A percentile compares a stretch with the other conserved stretches of the same genome.
These are phyloP conservation scores for Hordeum pubiflorum DNA, from an alignment of 202 grass and related monocot species.

Conservation along the genomic window DNA sequence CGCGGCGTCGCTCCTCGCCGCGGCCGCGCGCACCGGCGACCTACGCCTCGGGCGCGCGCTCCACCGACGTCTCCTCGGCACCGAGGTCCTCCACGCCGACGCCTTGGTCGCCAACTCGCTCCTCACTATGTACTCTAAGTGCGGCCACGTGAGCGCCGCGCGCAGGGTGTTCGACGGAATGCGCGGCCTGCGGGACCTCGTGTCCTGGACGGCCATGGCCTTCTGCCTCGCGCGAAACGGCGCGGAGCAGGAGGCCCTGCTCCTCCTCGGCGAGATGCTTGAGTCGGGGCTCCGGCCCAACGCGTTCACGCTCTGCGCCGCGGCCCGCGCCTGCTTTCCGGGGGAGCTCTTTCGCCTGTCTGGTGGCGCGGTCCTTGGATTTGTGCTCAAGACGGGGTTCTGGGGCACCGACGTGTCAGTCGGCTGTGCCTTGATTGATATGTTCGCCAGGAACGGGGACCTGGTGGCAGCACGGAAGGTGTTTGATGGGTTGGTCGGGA, in stretches of 20 bases:
- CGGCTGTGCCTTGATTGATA: constrained; percentile 62
- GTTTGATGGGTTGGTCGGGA: constrained; percentile 45
- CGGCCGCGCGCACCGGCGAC: constrained; percentile 46
- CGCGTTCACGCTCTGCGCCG: constrained; percentile 49
- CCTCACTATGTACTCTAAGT: constrained; percentile 74
- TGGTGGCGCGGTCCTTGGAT: constrained; percentile 35
- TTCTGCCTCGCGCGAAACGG: constrained; percentile 48
- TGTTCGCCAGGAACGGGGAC: constrained; percentile 58
- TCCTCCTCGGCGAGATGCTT: constrained; percentile 45
- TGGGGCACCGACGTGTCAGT: constrained; percentile 41
- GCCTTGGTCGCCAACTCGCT: constrained; percentile 57
- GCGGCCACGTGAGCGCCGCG: constrained; percentile 46
- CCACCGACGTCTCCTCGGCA: constrained; percentile 45
- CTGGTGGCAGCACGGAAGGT: constrained; percentile 34
- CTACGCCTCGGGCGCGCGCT: constrained; percentile 48
- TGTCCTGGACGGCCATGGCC: constrained; percentile 77
- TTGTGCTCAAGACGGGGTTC: constrained; percentile 52
- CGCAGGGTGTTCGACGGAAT: constrained; percentile 60
- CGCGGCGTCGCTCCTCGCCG: constrained; percentile 43
- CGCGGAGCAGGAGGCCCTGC: constrained; percentile 28
- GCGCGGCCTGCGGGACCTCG: constrained; percentile 47
- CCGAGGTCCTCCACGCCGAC: constrained; percentile 27
- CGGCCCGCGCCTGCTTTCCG: constrained; percentile 45
- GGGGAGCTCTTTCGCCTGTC: constrained; percentile 14
- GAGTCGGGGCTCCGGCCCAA: constrained; percentile 42